Evolutionary conservation across 78 protist species (phyloP), one percentile per base, ranked within the genome.

Genomic region (Dictyostelium brefeldianum): DNA sequence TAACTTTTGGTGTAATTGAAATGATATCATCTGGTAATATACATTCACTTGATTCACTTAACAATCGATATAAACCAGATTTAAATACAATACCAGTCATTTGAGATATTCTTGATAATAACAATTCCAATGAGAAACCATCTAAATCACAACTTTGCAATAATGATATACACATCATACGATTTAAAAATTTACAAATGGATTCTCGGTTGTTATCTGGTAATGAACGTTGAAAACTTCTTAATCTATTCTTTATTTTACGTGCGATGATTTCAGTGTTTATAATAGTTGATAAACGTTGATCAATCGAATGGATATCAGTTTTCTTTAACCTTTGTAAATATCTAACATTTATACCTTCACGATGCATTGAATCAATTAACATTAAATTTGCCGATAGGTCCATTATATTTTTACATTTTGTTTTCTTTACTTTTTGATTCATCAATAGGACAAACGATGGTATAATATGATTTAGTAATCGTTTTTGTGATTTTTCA

Each of bases 271-370:
- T 91, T 48, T 91, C 95, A 29, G 95, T 91, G 25, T 91, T 91
- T 6, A 91, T 62, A 9, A 91, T 78, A 2, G 85, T 56, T 12
- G 90, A 48, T 7, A 91, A 59, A 27, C 95, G 83, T 18, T 20
- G 69, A 43, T 91, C 95, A 4, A 91, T n/a, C 5, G 80, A 81
- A 51, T 36, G 57, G 3, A 77, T 27, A 53, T 91, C 95, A 4
- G 90, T 75, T 47, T 50, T 75, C 27, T 91, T 91, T 22, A 91
- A 53, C 17, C 74, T 29, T 22, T 53, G 53, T 15, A 91, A 82
- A 43, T 91, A 91, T 47, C 95, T n/a, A 18, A 71, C 80, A 50
- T 91, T 91, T 64, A 91, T 91, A 31, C 95, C 95, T 27, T 91
- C 95, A 29, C 95, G 31, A 50, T 91, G 95, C 85, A 91, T 91